A percentile compares a stretch with the other conserved stretches of the same genome.
Conservation (phyloP, 768 basidiomycete genomes). For the Tricholoma bakamatsutake region DNA sequence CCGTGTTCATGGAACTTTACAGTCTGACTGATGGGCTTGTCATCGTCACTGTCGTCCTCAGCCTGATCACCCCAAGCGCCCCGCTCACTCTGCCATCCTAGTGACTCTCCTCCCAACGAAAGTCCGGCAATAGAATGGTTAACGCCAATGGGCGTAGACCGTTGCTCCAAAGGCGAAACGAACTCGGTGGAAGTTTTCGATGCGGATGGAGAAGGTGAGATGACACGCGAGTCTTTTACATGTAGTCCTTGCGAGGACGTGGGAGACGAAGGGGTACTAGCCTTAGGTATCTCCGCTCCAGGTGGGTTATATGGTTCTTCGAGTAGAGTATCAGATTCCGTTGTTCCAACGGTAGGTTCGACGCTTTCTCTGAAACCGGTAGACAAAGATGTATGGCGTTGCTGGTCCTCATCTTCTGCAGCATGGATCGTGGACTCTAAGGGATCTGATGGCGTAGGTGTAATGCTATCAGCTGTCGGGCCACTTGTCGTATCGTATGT, state of each 20-base stretch:
- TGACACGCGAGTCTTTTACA: constrained; percentile 14
- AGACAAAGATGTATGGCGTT: constrained; percentile 22
- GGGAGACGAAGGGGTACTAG: constrained; percentile 23
- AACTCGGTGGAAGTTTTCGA: constrained; percentile 20
- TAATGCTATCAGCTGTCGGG: constrained; percentile 8
- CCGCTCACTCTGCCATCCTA: constrained; percentile 50
- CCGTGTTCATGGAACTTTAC: constrained; percentile 26
- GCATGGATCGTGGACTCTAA: constrained; percentile 23
- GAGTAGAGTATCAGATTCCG: constrained; percentile 18
- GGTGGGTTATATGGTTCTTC: constrained; percentile 19
- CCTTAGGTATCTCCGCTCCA: constrained; percentile 8
- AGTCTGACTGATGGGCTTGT: constrained; percentile 57
- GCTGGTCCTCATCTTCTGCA: constrained; percentile 26
- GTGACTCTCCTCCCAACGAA: constrained; percentile 30
- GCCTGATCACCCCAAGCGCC: constrained; percentile 32
- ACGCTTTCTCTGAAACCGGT: constrained; percentile 56
- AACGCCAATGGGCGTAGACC: constrained; percentile 13
- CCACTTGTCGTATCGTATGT: constrained; percentile 21
- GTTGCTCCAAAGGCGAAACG: constrained; percentile 31
- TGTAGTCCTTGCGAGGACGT: constrained; percentile 12
- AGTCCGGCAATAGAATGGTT: constrained; percentile 33
- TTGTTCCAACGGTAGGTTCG: constrained; percentile 33
- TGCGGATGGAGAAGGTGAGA: constrained; percentile 23
- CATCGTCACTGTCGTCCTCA: constrained; percentile 63
- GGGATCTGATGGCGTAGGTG: constrained; percentile 26